These are phyloP conservation scores for Saturnispora diversa DNA, from an alignment of 805 yeast species.

Conservation along the genomic window DNA sequence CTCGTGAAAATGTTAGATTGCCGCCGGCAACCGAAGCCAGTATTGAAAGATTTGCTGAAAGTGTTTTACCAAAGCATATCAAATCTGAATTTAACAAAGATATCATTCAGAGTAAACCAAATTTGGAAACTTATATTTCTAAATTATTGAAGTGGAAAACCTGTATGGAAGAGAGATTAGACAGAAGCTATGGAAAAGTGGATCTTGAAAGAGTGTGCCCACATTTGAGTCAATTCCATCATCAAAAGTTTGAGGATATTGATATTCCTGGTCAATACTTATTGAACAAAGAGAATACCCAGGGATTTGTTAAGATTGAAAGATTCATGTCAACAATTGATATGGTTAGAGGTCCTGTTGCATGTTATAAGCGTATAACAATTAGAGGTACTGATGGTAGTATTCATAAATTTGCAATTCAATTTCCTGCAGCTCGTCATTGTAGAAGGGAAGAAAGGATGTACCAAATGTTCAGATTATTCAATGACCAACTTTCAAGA, in stretches of 20 bases:
- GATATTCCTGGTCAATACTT: constrained; percentile 97
- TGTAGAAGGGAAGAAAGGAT: constrained; percentile 94
- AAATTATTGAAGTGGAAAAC: constrained; percentile 89
- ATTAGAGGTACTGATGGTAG: constrained; percentile 93
- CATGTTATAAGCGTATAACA: constrained; percentile 81
- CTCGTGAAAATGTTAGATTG: constrained; percentile 77
- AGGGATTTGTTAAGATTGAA: constrained; percentile 89
- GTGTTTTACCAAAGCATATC: constrained; percentile 81
- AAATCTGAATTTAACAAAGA: constrained; percentile 88
- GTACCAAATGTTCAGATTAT: constrained; percentile 82
- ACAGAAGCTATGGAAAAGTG: constrained; percentile 70
- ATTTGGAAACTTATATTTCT: constrained; percentile 75
- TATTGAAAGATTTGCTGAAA: constrained; percentile 82
- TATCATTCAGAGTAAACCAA: constrained; percentile 79
- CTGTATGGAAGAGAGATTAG: constrained; percentile 83
- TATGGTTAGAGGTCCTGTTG: constrained; percentile 79
- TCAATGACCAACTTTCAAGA: constrained; percentile 70
- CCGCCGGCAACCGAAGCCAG: constrained; percentile 90
- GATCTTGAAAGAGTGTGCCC: constrained; percentile 89
- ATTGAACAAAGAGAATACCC: constrained; percentile 77
- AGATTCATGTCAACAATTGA: constrained; percentile 86
- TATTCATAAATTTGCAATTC: constrained; percentile 87
- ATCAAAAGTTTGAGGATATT: constrained; percentile 94
- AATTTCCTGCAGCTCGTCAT: constrained; percentile 95
- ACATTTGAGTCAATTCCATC: constrained; percentile 93